phyloP scores from a whole-genome alignment of 208 protist species.

The Acanthamoeba healyi region DNA sequence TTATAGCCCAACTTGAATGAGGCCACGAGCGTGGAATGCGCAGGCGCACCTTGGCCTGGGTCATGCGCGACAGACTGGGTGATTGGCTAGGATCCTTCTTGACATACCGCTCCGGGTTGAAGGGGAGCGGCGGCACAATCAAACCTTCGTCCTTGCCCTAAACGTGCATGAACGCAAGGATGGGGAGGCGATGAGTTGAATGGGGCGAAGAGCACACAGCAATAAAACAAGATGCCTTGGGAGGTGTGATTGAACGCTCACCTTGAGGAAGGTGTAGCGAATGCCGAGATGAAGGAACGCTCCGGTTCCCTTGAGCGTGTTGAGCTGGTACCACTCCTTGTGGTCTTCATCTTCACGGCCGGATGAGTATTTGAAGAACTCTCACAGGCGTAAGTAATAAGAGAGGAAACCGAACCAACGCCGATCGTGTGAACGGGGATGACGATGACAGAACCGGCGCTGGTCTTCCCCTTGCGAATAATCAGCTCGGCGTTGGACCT shows the following conservation, averaged over 20 bases:
- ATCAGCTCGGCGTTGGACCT: slow-evolving; percentile 11
- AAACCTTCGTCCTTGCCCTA: slow-evolving; percentile 39
- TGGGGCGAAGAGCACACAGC: background rate
- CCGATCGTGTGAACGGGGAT: background rate
- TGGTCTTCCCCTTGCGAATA: background rate
- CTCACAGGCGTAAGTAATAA: no score
- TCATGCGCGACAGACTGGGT: background rate
- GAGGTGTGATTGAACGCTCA: background rate
- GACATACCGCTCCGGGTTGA: background rate
- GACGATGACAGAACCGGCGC: background rate
- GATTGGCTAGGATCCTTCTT: background rate
- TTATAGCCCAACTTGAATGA: background rate
- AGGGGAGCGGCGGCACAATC: slow-evolving; percentile 29
- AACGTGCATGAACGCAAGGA: background rate
- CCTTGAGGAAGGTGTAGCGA: slow-evolving; percentile 45
- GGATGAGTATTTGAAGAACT: no score
- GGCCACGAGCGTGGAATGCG: no score
- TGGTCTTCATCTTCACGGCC: background rate
- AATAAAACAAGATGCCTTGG: no score
- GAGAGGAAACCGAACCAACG: background rate
- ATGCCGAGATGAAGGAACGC: background rate
- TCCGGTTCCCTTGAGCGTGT: background rate
- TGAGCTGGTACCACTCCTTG: slow-evolving; percentile 40
- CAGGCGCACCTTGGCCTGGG: background rate
- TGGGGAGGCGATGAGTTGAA: background rate